Conservation (phyloP, 768 basidiomycete genomes). For the Leucosporidium yakuticum region DNA sequence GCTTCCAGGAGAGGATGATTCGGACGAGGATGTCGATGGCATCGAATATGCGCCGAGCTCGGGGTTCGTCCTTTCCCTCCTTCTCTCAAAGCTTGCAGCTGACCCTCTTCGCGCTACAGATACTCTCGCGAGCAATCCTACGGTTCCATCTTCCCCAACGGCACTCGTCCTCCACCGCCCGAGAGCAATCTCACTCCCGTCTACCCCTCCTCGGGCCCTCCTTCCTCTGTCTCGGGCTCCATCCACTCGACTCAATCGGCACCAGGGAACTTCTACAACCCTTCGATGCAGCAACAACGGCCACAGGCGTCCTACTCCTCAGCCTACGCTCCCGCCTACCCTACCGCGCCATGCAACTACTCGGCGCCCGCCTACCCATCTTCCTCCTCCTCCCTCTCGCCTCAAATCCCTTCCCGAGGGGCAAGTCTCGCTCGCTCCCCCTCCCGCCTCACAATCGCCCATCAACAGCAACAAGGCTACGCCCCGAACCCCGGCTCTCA, state of each 20-base stretch:
- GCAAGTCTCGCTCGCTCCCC: not conserved
- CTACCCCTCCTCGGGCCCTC: not conserved
- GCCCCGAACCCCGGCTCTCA: not conserved
- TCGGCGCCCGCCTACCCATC: not conserved
- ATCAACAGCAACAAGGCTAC: conserved; percentile 10
- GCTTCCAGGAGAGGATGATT: not conserved
- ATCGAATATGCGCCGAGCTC: conserved; percentile 2
- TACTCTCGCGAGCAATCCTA: not conserved
- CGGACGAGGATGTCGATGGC: conserved; percentile 6
- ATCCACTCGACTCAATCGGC: not conserved
- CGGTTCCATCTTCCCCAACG: not conserved
- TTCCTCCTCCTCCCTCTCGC: not conserved
- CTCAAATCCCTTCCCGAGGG: not conserved
- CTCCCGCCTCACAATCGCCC: not conserved
- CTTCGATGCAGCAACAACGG: not conserved
- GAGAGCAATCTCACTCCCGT: not conserved
- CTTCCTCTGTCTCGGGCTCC: not conserved
- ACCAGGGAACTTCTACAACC: not conserved
- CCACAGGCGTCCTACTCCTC: not conserved
- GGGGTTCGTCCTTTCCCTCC: not conserved
- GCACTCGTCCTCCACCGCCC: not conserved
- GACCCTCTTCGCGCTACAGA: too few species aligned
- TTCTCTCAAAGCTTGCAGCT: not conserved
- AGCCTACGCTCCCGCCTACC: not conserved
- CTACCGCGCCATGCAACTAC: not conserved